A percentile compares a stretch with the other conserved stretches of the same genome.
Evolutionary conservation across 208 protist species (phyloP).

Genomic region (Vickermania ingenoplastis): DNA sequence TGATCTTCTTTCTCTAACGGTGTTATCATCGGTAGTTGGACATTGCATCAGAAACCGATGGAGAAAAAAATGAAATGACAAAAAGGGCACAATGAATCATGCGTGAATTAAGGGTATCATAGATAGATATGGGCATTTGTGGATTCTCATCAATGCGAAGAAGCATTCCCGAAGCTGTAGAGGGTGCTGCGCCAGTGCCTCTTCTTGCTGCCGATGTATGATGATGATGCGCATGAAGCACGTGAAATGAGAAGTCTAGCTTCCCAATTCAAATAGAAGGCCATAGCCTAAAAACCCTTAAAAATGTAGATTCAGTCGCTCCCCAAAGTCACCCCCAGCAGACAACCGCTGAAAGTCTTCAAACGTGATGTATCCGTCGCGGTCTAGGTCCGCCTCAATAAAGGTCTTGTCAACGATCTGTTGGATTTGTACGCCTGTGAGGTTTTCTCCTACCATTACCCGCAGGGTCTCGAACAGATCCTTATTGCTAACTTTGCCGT

Average conservation of each 20-base stretch:
- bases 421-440: constrained; percentile 87
- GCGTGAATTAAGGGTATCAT: too few species aligned
- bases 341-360: constrained; percentile 85
- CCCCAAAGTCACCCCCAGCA: constrained; percentile 59
- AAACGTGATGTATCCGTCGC: constrained; percentile 90
- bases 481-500: constrained; percentile 90
- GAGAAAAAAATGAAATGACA: neutral
- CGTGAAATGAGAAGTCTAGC: too few species aligned
- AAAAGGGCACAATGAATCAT: too few species aligned
- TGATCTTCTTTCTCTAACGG: too few species aligned
- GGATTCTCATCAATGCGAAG: too few species aligned
- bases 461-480: constrained; percentile 89
- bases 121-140: too few species aligned
- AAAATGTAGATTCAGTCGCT: constrained; percentile 80
- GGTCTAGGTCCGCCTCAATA: constrained; percentile 82
- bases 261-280: too few species aligned
- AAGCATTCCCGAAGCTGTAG: too few species aligned
- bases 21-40: neutral
- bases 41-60: neutral
- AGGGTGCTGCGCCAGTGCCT: too few species aligned
- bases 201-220: too few species aligned
- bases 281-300: constrained; percentile 7
- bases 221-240: too few species aligned
- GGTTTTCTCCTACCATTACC: constrained; percentile 90
- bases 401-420: constrained; percentile 95